phyloP scores from a whole-genome alignment of 192 early-diverging fungal species.

The Coemansia sp. region DNA sequence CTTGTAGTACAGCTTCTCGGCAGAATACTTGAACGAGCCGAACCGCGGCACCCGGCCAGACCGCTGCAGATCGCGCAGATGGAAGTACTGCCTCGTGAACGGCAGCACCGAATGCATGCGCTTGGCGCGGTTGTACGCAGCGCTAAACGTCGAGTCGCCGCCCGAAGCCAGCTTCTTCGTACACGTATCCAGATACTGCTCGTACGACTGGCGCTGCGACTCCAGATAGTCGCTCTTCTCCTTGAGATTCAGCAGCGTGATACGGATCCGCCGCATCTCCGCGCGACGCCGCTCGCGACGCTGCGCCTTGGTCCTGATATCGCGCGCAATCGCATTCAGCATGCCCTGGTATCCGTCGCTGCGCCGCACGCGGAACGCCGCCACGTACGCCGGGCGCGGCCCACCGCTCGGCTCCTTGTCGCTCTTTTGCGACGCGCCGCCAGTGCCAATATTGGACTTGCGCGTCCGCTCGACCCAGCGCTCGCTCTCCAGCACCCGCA shows the following conservation, averaged over 20 bases:
- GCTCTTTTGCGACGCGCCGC: constrained; percentile 6
- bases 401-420: constrained; percentile 8
- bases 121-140: constrained; percentile 53
- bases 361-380: constrained; percentile 53
- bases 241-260: constrained; percentile 78
- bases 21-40: constrained; percentile 98
- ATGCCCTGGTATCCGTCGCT: constrained; percentile 88
- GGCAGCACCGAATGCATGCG: constrained; percentile 63
- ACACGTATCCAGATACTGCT: constrained; percentile 87
- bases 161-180: constrained; percentile 77
- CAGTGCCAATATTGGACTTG: constrained; percentile 56
- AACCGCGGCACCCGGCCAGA: constrained; percentile 89
- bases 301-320: constrained; percentile 89
- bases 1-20: constrained; percentile 86
- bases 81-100: constrained; percentile 95
- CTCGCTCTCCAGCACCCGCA: constrained; percentile 76
- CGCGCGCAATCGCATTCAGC: constrained; percentile 87
- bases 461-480: constrained; percentile 61
- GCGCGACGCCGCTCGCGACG: constrained; percentile 70
- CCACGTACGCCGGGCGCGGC: constrained; percentile 44
- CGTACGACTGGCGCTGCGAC: constrained; percentile 84
- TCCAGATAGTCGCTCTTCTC: constrained; percentile 83
- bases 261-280: constrained; percentile 72
- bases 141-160: constrained; percentile 54
- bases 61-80: constrained; percentile 78